Evolutionary conservation across 352 stramenopile genomes (phyloP).

Genomic region (Halophytophthora polymorphica): DNA sequence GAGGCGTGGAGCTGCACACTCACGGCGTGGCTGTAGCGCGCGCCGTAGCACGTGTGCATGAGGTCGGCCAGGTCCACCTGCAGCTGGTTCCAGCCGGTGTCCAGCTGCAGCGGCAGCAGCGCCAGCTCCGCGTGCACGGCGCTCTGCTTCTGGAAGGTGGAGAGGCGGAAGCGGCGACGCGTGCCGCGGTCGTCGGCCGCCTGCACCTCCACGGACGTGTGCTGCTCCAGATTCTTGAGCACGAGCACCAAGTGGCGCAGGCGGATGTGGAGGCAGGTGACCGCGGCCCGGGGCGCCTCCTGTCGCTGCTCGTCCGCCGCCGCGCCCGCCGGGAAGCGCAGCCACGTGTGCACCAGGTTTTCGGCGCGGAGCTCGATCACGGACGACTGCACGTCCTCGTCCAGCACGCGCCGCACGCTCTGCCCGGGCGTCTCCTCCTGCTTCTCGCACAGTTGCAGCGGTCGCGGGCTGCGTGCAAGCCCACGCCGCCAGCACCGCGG

Average conservation of each 20-base stretch:
- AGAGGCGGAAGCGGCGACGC: constrained; percentile 40
- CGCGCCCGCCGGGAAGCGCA: constrained; percentile 33
- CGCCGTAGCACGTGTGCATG: constrained; percentile 38
- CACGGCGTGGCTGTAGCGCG: constrained; percentile 34
- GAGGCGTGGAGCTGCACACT: constrained; percentile 52
- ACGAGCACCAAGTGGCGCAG: constrained; percentile 45
- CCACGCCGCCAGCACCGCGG: too few relatives aligned
- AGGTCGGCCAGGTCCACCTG: constrained; percentile 46
- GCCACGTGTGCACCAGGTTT: constrained; percentile 42
- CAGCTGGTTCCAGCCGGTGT: constrained; percentile 59
- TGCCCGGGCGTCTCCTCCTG: constrained; percentile 22
- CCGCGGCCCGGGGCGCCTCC: neutral
- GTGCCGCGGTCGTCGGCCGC: constrained; percentile 29
- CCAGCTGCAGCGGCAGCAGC: constrained; percentile 40
- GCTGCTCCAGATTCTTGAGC: constrained; percentile 35
- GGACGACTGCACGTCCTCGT: constrained; percentile 55
- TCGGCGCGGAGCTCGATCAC: constrained; percentile 42
- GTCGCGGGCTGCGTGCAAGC: constrained; percentile 30
- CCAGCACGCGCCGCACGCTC: constrained; percentile 44
- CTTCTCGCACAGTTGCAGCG: constrained; percentile 64
- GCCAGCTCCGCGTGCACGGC: constrained; percentile 34
- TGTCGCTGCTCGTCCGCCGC: constrained; percentile 4
- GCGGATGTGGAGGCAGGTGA: constrained; percentile 41
- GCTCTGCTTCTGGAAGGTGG: constrained; percentile 46
- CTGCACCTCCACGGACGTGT: constrained; percentile 51